Conservation (phyloP, 768 basidiomycete genomes). For the Xerocomellus chrysenteron region DNA sequence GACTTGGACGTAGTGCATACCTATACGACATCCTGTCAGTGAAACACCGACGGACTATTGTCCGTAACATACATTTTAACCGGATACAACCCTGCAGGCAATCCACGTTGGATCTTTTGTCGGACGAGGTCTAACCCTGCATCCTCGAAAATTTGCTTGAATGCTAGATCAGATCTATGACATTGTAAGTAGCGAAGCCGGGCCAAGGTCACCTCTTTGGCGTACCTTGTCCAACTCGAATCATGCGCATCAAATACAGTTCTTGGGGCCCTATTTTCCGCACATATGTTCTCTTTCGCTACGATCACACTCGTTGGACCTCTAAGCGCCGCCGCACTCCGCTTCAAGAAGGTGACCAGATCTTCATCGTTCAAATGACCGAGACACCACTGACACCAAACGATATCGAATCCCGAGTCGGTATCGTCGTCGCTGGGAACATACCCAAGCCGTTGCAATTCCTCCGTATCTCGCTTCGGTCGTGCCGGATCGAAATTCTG, state of each 20-base stretch:
- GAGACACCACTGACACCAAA: conserved; percentile 98
- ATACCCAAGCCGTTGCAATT: conserved; percentile 69
- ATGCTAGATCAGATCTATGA: conserved; percentile 76
- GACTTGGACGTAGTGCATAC: conserved; percentile 24
- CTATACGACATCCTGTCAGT: conserved; percentile 16
- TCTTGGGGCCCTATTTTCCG: conserved; percentile 54
- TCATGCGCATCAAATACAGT: conserved; percentile 80
- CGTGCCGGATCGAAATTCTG: conserved; percentile 76
- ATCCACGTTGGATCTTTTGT: conserved; percentile 79
- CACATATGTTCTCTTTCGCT: conserved; percentile 90
- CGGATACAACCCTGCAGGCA: conserved; percentile 75
- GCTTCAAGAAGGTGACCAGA: conserved; percentile 72
- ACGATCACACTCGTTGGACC: conserved; percentile 60
- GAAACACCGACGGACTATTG: background rate
- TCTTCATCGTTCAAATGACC: conserved; percentile 80
- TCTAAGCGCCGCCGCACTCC: conserved; percentile 62
- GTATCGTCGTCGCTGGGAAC: conserved; percentile 53
- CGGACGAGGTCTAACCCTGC: conserved; percentile 72
- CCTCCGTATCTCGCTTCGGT: conserved; percentile 36
- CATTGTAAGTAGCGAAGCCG: conserved; percentile 3
- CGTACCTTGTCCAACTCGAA: conserved; percentile 84
- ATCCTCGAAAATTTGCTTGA: conserved; percentile 70
- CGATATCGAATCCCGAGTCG: conserved; percentile 75
- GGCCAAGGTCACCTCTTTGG: background rate
- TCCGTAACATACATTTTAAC: conserved; percentile 74